Base-by-base conservation (phyloP, 345 rosid genomes). In the Geranium brycei region DNA sequence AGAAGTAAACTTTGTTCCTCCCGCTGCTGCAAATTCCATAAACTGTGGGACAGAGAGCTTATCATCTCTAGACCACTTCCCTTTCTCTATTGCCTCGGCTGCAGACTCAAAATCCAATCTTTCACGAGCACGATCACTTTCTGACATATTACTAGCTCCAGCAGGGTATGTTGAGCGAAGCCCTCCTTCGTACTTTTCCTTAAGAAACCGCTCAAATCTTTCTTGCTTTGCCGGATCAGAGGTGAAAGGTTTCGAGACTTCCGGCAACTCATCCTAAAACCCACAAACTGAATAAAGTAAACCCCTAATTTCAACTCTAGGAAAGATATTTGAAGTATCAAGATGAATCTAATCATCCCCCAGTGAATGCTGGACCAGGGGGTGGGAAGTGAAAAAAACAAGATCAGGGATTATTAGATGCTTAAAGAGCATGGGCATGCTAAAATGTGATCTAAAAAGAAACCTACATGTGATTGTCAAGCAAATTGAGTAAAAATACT, bases 61-160 rank as follows among this genome's bases (percentile, higher is more conserved):
- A 75, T 74, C 71, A 58, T 82, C 87, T 73, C 79, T 75, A 70
- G 74, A 78, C 69, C 64, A 60, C 66, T 82, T 87, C 51, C 81
- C 92, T 75, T 88, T 93, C 73, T 86, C 87, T 67, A 90, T 73
- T 76, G 91, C 95, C 70, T 86, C 97, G 11, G 92, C 96, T 68
- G 88, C 96, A 67, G 95, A 89, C 84, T 93, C 99, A 78, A 93
- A 93, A 70, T 93, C 97, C 69, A 93, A 68, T 81, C 86, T 90
- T 76, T 93, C 99, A 61, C 75, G 95, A 41, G 97, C 99, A 77
- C 97, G 97, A 77, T 81, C 91, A 61, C 83, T 75, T 76, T 93
- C 99, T 47, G 97, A 83, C 97, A 93, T 77, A 62, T 70, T 76
- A 71, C 75, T 77, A 35, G 82, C 77, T 72, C 78, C 81, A 70